Base-by-base conservation (phyloP, 352 stramenopile genomes). In the Peronospora farinosa region DNA sequence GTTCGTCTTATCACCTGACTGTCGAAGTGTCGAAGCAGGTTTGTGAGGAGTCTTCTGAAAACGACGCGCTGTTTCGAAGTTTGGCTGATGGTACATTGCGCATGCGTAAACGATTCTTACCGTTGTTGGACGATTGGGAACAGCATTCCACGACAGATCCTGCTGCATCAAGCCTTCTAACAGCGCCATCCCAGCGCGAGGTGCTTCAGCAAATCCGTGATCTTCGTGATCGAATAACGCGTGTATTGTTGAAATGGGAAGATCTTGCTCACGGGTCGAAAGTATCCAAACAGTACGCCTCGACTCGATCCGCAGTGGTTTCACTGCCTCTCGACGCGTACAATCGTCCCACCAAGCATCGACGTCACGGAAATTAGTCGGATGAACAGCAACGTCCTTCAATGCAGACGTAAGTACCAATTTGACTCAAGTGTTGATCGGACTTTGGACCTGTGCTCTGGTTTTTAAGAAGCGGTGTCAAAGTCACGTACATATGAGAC, bases 71-170 rank as follows among this genome's bases (percentile, higher is more conserved):
- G 3, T 88, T 88, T 36, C 54, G 45, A 19, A 57, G 54, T 9
- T 60, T 90, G 5, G 45, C 62, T 7, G 79, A 90, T 49, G 57
- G 60, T 41, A 68, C 80, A 8, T 53, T 85, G 13, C 64, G 70
- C 12, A 80, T 87, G 39, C 76, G 63, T 16, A 90, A 90, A 49
- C 76, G 76, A 0, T 90, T 87, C 41, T 40, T 88, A n/a, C 79
- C 76, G 16, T 60, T 88, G 7, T 57, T 90, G 6, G 23, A 58
- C 30, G 72, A 86, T 39, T 90, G 79, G 79, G 47, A 82, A 17
- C 61, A 73, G 17, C 32, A 64, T 40, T 67, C 62, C 11, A 73
- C 57, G 36, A 25, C 32, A 36, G 21, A 17, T 6, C 7, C n/a
- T 0, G 46, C 47, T 13, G 15, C 33, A 9, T 47, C 42, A 17